A percentile compares a stretch with the other conserved stretches of the same genome.
phyloP scores from a whole-genome alignment of 1,284 basidiomycete genomes.

The Rugosomyces carneus region DNA sequence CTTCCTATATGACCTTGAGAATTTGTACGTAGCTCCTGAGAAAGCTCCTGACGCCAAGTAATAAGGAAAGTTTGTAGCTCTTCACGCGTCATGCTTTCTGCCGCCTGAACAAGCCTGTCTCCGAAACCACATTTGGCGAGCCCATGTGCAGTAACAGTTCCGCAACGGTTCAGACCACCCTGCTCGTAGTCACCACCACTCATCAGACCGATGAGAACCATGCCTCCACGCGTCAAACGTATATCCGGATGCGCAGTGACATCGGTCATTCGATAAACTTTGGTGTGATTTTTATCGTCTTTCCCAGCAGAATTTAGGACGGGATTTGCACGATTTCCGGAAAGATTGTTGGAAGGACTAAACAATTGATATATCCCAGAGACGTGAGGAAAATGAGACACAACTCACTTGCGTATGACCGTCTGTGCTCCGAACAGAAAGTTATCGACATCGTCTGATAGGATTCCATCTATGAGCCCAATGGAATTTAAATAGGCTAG shows the following conservation, averaged over 20 bases:
- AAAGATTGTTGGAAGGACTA: constrained; percentile 70
- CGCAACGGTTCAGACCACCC: constrained; percentile 59
- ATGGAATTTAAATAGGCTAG: constrained; percentile 80
- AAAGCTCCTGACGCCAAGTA: constrained; percentile 59
- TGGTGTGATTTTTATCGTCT: constrained; percentile 70
- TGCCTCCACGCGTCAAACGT: constrained; percentile 61
- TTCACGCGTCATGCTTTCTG: constrained; percentile 40
- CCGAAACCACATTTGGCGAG: constrained; percentile 70
- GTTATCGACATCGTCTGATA: constrained; percentile 93
- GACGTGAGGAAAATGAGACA: neutral
- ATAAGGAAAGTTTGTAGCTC: constrained; percentile 50
- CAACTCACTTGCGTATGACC: constrained; percentile 58
- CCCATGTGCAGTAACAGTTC: constrained; percentile 56
- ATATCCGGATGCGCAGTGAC: constrained; percentile 50
- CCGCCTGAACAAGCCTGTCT: constrained; percentile 58
- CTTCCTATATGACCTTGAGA: constrained; percentile 51
- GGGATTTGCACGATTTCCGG: constrained; percentile 58
- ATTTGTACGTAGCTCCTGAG: constrained; percentile 69
- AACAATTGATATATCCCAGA: constrained; percentile 4
- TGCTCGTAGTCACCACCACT: constrained; percentile 89
- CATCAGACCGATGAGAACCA: constrained; percentile 83
- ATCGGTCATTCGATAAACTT: constrained; percentile 54
- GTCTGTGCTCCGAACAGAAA: constrained; percentile 84
- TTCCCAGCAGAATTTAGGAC: constrained; percentile 58
- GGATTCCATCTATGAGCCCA: constrained; percentile 82